phyloP scores from a whole-genome alignment of 495 filamentous ascomycete species.

The Bryoglossum gracile region DNA sequence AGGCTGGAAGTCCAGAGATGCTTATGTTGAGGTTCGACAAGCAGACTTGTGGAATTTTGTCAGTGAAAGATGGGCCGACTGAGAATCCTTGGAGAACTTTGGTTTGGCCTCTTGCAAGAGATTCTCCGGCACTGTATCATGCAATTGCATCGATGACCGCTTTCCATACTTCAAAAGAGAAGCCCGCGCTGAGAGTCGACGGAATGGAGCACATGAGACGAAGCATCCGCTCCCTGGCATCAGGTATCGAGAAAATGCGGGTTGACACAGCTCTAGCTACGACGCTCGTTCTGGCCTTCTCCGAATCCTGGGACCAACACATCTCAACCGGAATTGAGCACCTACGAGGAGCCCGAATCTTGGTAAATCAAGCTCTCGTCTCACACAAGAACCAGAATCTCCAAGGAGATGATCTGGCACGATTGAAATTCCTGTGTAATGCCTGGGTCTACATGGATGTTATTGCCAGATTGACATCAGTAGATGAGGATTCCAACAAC shows the following conservation, averaged over 20 bases:
- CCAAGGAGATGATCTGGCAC: slow-evolving; percentile 37
- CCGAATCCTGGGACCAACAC: slow-evolving; percentile 72
- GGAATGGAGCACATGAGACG: slow-evolving; percentile 69
- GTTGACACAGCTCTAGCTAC: slow-evolving; percentile 65
- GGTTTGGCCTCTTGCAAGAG: slow-evolving; percentile 62
- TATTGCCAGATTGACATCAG: slow-evolving; percentile 64
- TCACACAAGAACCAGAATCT: slow-evolving; percentile 15
- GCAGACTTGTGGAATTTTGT: slow-evolving; percentile 70
- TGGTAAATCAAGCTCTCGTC: slow-evolving; percentile 53
- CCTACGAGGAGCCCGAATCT: slow-evolving; percentile 59
- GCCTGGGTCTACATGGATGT: slow-evolving; percentile 82
- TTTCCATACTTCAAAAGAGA: slow-evolving; percentile 62
- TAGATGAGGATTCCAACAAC: slow-evolving; percentile 49
- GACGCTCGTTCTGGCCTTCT: slow-evolving; percentile 65
- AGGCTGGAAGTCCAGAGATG: slow-evolving; percentile 52
- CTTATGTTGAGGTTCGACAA: slow-evolving; percentile 60
- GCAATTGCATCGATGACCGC: slow-evolving; percentile 69
- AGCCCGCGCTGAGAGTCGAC: slow-evolving; percentile 49
- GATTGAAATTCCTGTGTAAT: slow-evolving; percentile 67
- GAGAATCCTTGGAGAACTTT: slow-evolving; percentile 77
- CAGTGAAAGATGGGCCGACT: slow-evolving; percentile 61
- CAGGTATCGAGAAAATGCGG: slow-evolving; percentile 54
- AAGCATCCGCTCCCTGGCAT: slow-evolving; percentile 51
- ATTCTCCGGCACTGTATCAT: slow-evolving; percentile 65
- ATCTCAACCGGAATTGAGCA: slow-evolving; percentile 70